These are phyloP conservation scores for Pouteria campechiana DNA, from an alignment of 179 eudicot species.

Conservation along the genomic window DNA sequence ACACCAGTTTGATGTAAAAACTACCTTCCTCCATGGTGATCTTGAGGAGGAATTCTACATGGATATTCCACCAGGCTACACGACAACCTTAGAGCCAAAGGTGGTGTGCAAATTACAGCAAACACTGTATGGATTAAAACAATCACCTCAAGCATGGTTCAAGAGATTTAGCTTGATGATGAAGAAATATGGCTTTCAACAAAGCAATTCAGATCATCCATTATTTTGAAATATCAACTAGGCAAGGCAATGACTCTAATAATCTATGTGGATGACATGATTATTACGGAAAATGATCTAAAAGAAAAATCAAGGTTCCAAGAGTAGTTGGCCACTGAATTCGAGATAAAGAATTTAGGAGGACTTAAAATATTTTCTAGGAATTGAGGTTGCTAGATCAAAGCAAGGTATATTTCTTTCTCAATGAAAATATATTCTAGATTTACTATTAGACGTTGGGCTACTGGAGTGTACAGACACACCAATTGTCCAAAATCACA, in stretches of 20 bases:
- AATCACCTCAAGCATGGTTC: no score
- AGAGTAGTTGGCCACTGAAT: not conserved
- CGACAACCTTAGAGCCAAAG: not conserved
- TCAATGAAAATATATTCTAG: no score
- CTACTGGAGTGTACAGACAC: not conserved
- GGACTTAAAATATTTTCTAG: not conserved
- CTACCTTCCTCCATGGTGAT: not conserved
- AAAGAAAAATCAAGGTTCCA: not conserved
- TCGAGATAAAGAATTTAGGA: not conserved
- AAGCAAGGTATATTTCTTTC: no score
- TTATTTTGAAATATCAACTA: not conserved
- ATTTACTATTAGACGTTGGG: not conserved
- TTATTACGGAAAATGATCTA: not conserved
- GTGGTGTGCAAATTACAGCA: not conserved
- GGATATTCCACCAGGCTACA: not conserved
- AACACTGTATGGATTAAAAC: not conserved
- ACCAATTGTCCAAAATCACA: not conserved
- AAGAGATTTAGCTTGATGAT: not conserved
- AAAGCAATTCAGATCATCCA: no score
- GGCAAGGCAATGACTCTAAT: not conserved
- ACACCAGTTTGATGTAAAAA: no score
- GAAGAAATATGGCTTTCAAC: no score
- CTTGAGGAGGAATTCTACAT: not conserved
- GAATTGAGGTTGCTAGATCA: not conserved
- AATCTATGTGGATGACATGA: no score